Evolutionary conservation across 140 eudicot species (phyloP).

Genomic region (Eryngium alpinum): DNA sequence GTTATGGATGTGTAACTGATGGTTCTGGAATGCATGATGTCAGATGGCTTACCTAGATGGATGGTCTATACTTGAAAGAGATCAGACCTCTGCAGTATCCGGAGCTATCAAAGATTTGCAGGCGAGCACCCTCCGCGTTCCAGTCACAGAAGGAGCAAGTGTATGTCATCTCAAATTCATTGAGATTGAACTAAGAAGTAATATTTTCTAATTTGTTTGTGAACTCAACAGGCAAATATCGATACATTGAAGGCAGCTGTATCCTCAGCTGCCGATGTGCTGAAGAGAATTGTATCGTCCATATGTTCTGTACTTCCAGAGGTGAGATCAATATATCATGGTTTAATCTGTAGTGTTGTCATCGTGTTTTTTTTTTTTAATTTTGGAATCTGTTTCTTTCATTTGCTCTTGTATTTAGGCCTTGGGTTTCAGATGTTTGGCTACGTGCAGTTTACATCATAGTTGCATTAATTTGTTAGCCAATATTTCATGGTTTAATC

Average conservation of each 20-base stretch:
- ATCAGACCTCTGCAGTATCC: conserved; percentile 51
- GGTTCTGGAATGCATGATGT: not conserved
- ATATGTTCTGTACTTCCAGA: conserved; percentile 46
- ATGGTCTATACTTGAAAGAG: conserved; percentile 72
- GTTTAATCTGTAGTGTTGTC: not conserved
- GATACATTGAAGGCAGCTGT: conserved; percentile 58
- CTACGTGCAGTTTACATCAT: not conserved
- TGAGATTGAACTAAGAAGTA: not conserved
- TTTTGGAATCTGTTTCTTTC: not conserved
- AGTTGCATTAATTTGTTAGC: not conserved
- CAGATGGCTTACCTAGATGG: conserved; percentile 64
- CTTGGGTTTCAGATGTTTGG: not conserved
- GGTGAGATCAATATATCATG: conserved; percentile 35
- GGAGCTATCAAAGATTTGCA: conserved; percentile 67
- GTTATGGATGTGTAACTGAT: not conserved
- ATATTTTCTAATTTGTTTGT: conserved; percentile 3
- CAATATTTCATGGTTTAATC: not conserved
- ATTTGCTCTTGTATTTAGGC: not conserved
- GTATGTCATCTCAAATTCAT: conserved; percentile 34
- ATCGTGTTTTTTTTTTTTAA: not conserved
- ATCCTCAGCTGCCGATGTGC: conserved; percentile 69
- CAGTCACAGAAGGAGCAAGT: conserved; percentile 73
- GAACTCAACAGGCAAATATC: conserved; percentile 53
- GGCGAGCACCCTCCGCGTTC: conserved; percentile 85
- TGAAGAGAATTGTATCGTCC: conserved; percentile 74